Evolutionary conservation across 345 rosid genomes (phyloP), one percentile per base, ranked within the genome.

Genomic region (Eucalyptus grandis): DNA sequence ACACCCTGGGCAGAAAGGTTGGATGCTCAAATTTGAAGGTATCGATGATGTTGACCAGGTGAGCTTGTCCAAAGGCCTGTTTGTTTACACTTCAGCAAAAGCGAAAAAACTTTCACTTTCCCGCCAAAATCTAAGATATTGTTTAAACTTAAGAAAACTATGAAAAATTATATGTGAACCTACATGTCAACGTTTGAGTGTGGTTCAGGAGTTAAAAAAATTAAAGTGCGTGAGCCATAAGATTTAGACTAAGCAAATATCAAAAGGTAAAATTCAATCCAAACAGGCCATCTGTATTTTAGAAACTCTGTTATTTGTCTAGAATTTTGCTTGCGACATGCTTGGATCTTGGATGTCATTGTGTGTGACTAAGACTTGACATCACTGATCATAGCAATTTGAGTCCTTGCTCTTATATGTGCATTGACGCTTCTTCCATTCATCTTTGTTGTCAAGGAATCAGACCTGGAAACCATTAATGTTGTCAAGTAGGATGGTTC

Each of bases 21-120:
- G 99, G 99, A 94, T 97, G 87, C 98, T 97, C 88, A 93, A 92
- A 40, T 95, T 97, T 89, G 94, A 86, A 82, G 99, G 98, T 30
- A 89, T 97, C 51, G 95, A 95, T 56, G 90, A 95, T 14, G 95
- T 94, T 62, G 99, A 97, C 30, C 92, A 96, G 96, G 98, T 96
- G 89, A 91, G 90, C 81, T 27, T 80, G 50, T 31, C 43, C 37
- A 53, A 34, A 65, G 34, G 49, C 69, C 49, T 56, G 17, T 85
- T 54, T 86, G 49, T 34, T 60, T 58, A 15, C 69, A 17, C 85
- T 40, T 40, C 7, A 77, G 47, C 47, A 40, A 77, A 11, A 21
- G 83, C 47, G 13, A 77, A 40, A 43, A 40, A 6, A 11, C 47
- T 21, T 77, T 40, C 2, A 5, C 30, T 77, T 77, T 77, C 47